Base-by-base conservation (phyloP, 2,329 filamentous ascomycete genomes). In the Byssoonygena ceratinophila region DNA sequence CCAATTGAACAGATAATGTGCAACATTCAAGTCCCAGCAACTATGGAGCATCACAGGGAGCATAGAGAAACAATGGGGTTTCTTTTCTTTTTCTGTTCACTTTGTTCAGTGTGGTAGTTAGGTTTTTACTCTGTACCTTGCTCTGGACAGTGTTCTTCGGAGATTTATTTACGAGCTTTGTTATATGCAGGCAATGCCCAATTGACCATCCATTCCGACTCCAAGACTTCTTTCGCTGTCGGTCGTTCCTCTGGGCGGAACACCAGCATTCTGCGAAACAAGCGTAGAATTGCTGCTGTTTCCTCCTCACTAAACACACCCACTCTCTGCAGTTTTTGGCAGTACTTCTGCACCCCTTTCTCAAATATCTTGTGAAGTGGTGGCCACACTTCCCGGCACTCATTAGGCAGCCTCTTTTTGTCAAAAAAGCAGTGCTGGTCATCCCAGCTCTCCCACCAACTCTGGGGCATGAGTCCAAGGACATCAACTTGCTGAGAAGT, bases 391-490 rank as follows among this genome's bases (percentile, higher is more conserved):
- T 59, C 16, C 16, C 53, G 39, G 3, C 49, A 52, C 12, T 58
- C 40, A 31, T 14, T 57, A 4, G 59, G 59, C 12, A 31, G 18
- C 5, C 53, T 50, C 40, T 51, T 27, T 0, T 55, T 16, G 25
- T 58, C 47, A 46, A 59, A 60, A 23, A 58, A 61, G 6, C 56
- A 3, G 12, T 40, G 6, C 11, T 55, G 23, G 14, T 50, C 52
- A 8, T 57, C 54, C 60, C 59, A 63, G 5, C 22, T 11, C 3
- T 56, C 27, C 55, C 55, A 62, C 59, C 61, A 62, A 1, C 23
- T 31, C 5, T 8, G 11, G 5, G 59, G 60, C 55, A 61, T 54
- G 0, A 53, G 47, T 11, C 59, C 58, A 2, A 61, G 52, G 1
- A 52, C 54, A 54, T 61, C 58, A 25, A 55, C 52, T 11, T 54